phyloP scores from a whole-genome alignment of 2,329 filamentous ascomycete species.

The Raffaelea deltoideospora region DNA sequence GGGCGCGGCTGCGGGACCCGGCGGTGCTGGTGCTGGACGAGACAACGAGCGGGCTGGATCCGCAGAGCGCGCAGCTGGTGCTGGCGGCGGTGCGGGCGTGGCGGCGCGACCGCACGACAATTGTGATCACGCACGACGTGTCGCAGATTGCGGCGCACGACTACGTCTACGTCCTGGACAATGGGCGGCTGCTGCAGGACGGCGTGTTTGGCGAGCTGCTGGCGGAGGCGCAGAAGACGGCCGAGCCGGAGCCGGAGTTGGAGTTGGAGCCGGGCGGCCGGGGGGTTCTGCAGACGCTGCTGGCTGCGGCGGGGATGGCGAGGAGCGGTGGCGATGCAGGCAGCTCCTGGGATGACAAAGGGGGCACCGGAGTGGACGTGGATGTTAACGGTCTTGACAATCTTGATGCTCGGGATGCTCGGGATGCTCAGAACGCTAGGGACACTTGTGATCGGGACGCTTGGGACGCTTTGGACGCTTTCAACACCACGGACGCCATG shows the following conservation, averaged over 20 bases:
- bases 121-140: constrained; percentile 86
- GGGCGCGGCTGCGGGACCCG: constrained; percentile 62
- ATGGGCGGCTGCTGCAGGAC: constrained; percentile 51
- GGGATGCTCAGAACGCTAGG: too few species aligned
- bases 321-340: too few species aligned
- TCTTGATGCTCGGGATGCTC: too few species aligned
- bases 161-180: constrained; percentile 66
- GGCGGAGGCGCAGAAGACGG: not conserved
- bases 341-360: too few species aligned
- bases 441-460: too few species aligned
- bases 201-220: constrained; percentile 36
- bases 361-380: too few species aligned
- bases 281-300: constrained; percentile 1
- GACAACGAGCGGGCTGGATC: constrained; percentile 72
- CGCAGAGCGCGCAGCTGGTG: constrained; percentile 49
- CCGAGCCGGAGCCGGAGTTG: not conserved
- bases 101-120: constrained; percentile 70
- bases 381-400: too few species aligned
- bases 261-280: too few species aligned
- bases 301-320: constrained; percentile 1
- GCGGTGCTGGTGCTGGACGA: constrained; percentile 79
- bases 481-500: too few species aligned
- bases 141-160: constrained; percentile 58
- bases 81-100: constrained; percentile 64
- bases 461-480: too few species aligned